Percentiles rank a stretch among this genome's conserved stretches.
These are phyloP conservation scores for Prinsepia uniflora DNA, from an alignment of 306 rosid species.

Conservation along the genomic window DNA sequence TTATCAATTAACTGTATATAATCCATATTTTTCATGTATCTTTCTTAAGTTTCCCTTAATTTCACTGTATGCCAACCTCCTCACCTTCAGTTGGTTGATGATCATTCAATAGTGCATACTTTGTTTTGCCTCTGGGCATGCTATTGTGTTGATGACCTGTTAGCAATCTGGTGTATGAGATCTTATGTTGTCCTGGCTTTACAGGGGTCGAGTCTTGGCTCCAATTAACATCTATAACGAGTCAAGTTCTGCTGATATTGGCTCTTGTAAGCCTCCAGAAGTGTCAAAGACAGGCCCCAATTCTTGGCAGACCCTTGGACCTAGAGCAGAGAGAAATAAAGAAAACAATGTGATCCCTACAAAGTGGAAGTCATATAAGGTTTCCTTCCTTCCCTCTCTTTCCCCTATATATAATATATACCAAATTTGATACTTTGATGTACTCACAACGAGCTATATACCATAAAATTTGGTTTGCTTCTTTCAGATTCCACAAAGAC, in stretches of 20 bases:
- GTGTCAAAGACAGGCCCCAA: constrained; percentile 29
- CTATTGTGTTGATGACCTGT: neutral
- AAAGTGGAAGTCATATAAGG: constrained; percentile 83
- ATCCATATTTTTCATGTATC: neutral
- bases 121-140: neutral
- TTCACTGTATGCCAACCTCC: too few species aligned
- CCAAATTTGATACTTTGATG: neutral
- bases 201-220: constrained; percentile 42
- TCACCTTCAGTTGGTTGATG: neutral
- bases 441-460: neutral
- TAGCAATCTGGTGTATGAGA: neutral
- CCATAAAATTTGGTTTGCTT: neutral
- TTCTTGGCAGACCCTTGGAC: constrained; percentile 68
- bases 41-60: neutral
- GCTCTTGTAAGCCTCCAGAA: constrained; percentile 37
- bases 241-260: constrained; percentile 35
- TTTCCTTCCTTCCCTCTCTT: constrained; percentile 3
- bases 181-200: neutral
- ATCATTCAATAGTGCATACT: too few species aligned
- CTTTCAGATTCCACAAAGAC: constrained; percentile 71
- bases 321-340: constrained; percentile 82
- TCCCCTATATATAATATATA: neutral
- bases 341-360: constrained; percentile 72
- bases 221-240: constrained; percentile 65
- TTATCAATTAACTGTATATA: too few species aligned